A percentile compares a stretch with the other conserved stretches of the same genome.
Evolutionary conservation across 1,284 basidiomycete genomes (phyloP).

Genomic region (Apiotrichum siamense): DNA sequence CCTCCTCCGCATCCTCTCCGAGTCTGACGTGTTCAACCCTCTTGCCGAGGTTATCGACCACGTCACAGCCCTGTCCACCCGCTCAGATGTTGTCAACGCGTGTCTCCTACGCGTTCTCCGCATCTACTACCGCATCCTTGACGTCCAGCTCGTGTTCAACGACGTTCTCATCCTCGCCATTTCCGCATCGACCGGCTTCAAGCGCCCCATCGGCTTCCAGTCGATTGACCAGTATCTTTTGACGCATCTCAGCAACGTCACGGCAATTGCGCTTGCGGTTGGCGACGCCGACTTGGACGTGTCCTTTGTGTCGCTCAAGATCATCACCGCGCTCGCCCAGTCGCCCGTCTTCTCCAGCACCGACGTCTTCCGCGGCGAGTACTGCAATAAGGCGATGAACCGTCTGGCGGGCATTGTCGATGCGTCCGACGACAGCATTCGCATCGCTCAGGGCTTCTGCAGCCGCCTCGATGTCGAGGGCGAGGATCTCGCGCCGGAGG

Average conservation of each 20-base stretch:
- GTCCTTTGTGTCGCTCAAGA: slow-evolving; percentile 71
- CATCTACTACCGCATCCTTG: slow-evolving; percentile 73
- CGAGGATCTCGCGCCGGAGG: slow-evolving; percentile 39
- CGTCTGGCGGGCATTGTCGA: slow-evolving; percentile 72
- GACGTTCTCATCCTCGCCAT: slow-evolving; percentile 80
- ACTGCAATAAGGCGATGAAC: slow-evolving; percentile 50
- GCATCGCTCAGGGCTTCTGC: slow-evolving; percentile 77
- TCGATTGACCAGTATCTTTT: slow-evolving; percentile 72
- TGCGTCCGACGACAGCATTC: slow-evolving; percentile 72
- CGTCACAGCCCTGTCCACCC: slow-evolving; percentile 46
- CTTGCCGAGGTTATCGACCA: slow-evolving; percentile 50
- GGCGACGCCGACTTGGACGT: slow-evolving; percentile 67
- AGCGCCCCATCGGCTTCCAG: slow-evolving; percentile 34
- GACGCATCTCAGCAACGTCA: slow-evolving; percentile 65
- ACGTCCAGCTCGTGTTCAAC: slow-evolving; percentile 81
- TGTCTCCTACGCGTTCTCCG: slow-evolving; percentile 75
- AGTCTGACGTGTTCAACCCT: slow-evolving; percentile 53
- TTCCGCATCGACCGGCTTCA: slow-evolving; percentile 50
- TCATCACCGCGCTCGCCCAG: slow-evolving; percentile 60
- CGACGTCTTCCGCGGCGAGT: slow-evolving; percentile 58
- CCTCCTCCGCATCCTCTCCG: slow-evolving; percentile 70
- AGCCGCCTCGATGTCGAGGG: slow-evolving; percentile 60
- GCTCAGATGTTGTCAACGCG: slow-evolving; percentile 45
- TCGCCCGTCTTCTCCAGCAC: slow-evolving; percentile 53
- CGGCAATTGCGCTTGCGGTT: slow-evolving; percentile 76